Percentiles rank a stretch among this genome's conserved stretches.
Conservation (phyloP, 257 asterid species). For the Ballota nigra region DNA sequence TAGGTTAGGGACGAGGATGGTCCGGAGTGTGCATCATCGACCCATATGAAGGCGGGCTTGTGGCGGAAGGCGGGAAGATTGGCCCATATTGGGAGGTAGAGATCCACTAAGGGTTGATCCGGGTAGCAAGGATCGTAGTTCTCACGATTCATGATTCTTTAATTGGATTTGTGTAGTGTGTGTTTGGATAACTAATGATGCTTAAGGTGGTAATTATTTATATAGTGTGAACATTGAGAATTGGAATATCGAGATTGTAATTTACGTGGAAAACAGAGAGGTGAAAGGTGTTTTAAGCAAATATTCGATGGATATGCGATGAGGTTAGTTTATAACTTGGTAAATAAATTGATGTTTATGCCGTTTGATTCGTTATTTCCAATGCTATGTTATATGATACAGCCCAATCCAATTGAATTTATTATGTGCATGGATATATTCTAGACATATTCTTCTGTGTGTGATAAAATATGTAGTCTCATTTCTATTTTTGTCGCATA, state of each 20-base stretch:
- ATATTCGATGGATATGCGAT: constrained; percentile 30
- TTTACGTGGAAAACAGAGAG: constrained; percentile 9
- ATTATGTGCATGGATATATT: not conserved
- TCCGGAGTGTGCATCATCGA: constrained; percentile 26
- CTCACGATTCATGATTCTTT: constrained; percentile 30
- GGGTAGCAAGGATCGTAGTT: constrained; percentile 67
- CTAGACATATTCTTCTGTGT: not conserved
- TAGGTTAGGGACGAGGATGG: constrained; percentile 42
- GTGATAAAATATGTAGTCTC: no score
- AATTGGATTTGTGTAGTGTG: not conserved
- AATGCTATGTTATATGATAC: constrained; percentile 3
- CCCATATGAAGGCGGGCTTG: constrained; percentile 78
- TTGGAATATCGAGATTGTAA: not conserved
- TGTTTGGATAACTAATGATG: not conserved
- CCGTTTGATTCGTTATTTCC: constrained; percentile 31
- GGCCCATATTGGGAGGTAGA: constrained; percentile 74
- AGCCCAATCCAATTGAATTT: not conserved
- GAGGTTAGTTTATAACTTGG: constrained; percentile 13
- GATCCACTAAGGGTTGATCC: constrained; percentile 72
- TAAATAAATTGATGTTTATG: constrained; percentile 4
- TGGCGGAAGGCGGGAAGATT: constrained; percentile 45
- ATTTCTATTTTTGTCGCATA: no score
- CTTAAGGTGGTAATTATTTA: not conserved
- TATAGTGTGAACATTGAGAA: constrained; percentile 19
- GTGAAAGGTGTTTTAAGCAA: constrained; percentile 12